Evolutionary conservation across 202 grass and related monocot genomes (phyloP).

Genomic region (Zizania palustris): DNA sequence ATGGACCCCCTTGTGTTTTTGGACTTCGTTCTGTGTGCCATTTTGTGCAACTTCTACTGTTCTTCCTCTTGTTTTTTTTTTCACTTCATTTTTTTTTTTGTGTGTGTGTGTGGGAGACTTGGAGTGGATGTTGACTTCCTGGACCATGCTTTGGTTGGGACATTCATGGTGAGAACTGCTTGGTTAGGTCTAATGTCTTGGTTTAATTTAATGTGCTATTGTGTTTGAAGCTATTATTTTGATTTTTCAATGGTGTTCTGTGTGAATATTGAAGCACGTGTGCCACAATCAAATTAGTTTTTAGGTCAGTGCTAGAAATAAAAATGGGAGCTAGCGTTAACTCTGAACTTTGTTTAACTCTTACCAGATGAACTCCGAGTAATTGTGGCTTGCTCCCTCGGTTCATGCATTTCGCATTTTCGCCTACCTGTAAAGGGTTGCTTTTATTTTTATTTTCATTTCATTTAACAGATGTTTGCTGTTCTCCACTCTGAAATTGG

Average conservation of each 20-base stretch:
- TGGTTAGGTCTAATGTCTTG: conserved; percentile 27
- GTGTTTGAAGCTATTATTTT: conserved; percentile 9
- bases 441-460: neutral
- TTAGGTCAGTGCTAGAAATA: neutral
- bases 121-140: neutral
- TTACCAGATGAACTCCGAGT: too few relatives aligned
- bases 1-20: conserved; percentile 11
- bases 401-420: neutral
- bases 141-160: conserved; percentile 14
- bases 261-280: neutral
- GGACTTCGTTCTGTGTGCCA: neutral
- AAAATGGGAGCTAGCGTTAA: neutral
- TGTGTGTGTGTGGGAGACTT: neutral
- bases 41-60: neutral
- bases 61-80: neutral
- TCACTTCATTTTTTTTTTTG: neutral
- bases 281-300: neutral
- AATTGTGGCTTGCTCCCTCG: neutral
- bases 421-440: neutral
- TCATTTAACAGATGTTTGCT: neutral
- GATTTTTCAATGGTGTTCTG: neutral
- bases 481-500: neutral
- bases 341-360: too few relatives aligned
- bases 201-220: conserved; percentile 29
- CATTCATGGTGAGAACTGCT: conserved; percentile 32